Conservation (phyloP, 495 filamentous ascomycete species). For the Immersiella caudata region DNA sequence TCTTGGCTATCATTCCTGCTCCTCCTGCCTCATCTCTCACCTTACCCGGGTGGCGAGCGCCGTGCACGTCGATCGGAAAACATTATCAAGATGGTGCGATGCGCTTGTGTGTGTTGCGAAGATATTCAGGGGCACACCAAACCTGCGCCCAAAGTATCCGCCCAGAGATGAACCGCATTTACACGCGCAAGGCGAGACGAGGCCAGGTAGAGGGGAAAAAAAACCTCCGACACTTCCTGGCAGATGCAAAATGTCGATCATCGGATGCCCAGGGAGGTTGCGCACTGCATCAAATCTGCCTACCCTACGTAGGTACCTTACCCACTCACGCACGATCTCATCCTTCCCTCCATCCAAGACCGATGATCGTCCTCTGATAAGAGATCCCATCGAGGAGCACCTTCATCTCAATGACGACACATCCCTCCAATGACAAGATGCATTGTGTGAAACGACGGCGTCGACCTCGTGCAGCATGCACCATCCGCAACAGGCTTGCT, state of each 20-base stretch:
- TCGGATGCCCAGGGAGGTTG: not conserved
- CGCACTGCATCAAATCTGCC: not conserved
- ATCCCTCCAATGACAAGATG: conserved; percentile 1
- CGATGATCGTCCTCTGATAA: not conserved
- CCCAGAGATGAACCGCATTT: not conserved
- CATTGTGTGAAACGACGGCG: not conserved
- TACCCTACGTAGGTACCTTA: not conserved
- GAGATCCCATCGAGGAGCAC: not conserved
- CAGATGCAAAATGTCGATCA: not conserved
- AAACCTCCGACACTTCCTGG: not conserved
- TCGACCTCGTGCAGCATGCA: not conserved
- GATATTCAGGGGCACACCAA: not conserved
- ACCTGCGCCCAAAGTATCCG: not conserved
- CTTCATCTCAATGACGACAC: not conserved
- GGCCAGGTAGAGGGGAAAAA: not conserved
- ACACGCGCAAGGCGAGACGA: not conserved
- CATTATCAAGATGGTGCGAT: not conserved
- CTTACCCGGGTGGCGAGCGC: not conserved
- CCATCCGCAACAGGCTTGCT: not conserved
- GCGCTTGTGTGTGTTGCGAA: not conserved
- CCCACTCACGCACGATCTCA: not conserved
- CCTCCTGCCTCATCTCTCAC: not conserved
- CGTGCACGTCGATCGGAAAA: not conserved
- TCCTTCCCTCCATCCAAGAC: not conserved
- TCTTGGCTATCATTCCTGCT: not conserved